phyloP scores from a whole-genome alignment of 805 yeast genomes.

The Saturnispora galanensis region DNA sequence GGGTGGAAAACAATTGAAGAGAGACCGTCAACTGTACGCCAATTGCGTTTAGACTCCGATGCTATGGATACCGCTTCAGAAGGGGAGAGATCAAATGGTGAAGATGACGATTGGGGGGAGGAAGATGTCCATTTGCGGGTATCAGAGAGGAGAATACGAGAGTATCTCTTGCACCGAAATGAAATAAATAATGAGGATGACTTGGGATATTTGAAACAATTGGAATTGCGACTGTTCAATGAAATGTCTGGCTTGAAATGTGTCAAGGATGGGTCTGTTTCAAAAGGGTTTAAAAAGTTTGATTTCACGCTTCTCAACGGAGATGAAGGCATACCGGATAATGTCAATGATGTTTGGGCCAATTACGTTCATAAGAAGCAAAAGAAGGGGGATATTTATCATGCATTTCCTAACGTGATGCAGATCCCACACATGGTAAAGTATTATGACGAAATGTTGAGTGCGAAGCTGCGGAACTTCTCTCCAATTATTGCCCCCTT shows the following conservation, averaged over 20 bases:
- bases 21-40: not conserved
- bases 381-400: not conserved
- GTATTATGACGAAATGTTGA: constrained; percentile 2
- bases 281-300: constrained; percentile 1
- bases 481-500: not conserved
- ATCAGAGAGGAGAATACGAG: constrained; percentile 1
- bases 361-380: constrained; percentile 1
- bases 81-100: not conserved
- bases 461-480: not conserved
- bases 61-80: not conserved
- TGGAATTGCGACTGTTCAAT: not conserved
- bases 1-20: constrained; percentile 4
- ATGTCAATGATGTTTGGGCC: constrained; percentile 3
- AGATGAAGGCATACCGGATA: constrained; percentile 6
- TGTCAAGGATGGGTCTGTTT: not conserved
- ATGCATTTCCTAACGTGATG: not conserved
- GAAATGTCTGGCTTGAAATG: not conserved
- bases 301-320: not conserved
- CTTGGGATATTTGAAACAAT: not conserved
- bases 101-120: constrained; percentile 1
- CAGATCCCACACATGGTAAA: not conserved
- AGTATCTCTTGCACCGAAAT: not conserved
- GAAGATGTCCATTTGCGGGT: constrained; percentile 5
- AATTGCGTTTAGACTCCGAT: not conserved
- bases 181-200: constrained; percentile 2